Evolutionary conservation across 805 yeast genomes (phyloP).

Genomic region (Wickerhamomyces queroliae): DNA sequence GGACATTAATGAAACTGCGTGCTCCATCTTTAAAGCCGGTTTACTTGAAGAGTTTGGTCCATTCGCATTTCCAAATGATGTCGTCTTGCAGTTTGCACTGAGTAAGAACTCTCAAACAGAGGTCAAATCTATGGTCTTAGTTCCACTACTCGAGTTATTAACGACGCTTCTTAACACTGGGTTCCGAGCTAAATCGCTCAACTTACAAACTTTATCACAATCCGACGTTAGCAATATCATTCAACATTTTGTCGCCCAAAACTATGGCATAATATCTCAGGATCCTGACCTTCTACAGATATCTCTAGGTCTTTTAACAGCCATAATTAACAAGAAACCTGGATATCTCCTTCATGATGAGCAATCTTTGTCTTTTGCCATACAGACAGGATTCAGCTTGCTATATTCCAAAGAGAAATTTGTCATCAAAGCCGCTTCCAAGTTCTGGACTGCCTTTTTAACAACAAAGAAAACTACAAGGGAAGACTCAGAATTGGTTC

Average conservation of each 20-base stretch:
- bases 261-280: conserved; percentile 23
- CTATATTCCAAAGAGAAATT: conserved; percentile 41
- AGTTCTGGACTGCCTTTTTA: conserved; percentile 47
- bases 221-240: conserved; percentile 12
- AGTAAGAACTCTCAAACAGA: conserved; percentile 21
- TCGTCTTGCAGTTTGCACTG: conserved; percentile 34
- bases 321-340: conserved; percentile 45
- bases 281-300: conserved; percentile 61
- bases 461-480: conserved; percentile 39
- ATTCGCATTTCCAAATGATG: conserved; percentile 37
- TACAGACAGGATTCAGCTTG: conserved; percentile 23
- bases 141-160: conserved; percentile 13
- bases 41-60: conserved; percentile 65
- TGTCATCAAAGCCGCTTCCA: conserved; percentile 41
- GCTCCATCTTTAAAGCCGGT: conserved; percentile 59
- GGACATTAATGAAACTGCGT: conserved; percentile 54
- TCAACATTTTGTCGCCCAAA: conserved; percentile 12
- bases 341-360: conserved; percentile 34
- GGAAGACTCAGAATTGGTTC: conserved; percentile 32
- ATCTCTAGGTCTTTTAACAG: conserved; percentile 43
- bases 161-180: conserved; percentile 15
- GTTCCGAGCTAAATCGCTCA: conserved; percentile 1
- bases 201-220: conserved; percentile 5
- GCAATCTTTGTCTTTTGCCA: conserved; percentile 20
- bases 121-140: conserved; percentile 4